Evolutionary conservation across 257 asterid genomes (phyloP).

Genomic region (Ehretia macrophylla): DNA sequence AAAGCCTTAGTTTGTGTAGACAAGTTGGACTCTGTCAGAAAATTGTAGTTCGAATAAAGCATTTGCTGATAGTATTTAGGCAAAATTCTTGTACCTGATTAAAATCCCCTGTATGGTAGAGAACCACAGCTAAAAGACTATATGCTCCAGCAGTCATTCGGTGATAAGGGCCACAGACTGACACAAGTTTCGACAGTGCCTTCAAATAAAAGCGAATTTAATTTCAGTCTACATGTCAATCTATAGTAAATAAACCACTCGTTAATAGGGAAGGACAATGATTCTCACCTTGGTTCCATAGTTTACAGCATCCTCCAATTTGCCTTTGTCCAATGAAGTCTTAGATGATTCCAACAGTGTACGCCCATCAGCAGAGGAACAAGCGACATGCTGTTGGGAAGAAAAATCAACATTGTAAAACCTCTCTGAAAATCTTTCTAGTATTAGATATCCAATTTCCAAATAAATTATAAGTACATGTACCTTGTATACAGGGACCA

Average conservation of each 20-base stretch:
- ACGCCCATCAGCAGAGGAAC: conserved; percentile 85
- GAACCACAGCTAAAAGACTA: conserved; percentile 80
- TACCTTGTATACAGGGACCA: conserved; percentile 72
- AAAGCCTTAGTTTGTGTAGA: neutral
- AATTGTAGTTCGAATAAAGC: neutral
- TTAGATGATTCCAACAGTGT: conserved; percentile 72
- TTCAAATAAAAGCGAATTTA: conserved; percentile 27
- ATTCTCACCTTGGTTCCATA: conserved; percentile 64
- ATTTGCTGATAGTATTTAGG: neutral
- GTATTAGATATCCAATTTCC: conserved; percentile 8
- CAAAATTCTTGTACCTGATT: conserved; percentile 50
- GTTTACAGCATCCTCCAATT: conserved; percentile 76
- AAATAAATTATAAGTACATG: conserved; percentile 14
- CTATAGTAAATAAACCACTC: neutral
- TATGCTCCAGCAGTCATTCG: conserved; percentile 86
- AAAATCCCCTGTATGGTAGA: conserved; percentile 78
- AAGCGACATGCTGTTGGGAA: conserved; percentile 59
- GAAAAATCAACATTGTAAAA: conserved; percentile 24
- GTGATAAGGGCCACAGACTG: conserved; percentile 84
- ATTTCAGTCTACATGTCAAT: neutral
- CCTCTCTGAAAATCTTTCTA: conserved; percentile 12
- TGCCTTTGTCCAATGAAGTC: conserved; percentile 75
- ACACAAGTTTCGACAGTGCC: conserved; percentile 67
- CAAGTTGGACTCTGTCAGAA: neutral
- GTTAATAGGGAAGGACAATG: neutral